Percentiles rank a stretch among this genome's conserved stretches.
These are phyloP conservation scores for Aureobasidium sp. DNA, from an alignment of 2,329 filamentous ascomycete genomes.

Conservation along the genomic window DNA sequence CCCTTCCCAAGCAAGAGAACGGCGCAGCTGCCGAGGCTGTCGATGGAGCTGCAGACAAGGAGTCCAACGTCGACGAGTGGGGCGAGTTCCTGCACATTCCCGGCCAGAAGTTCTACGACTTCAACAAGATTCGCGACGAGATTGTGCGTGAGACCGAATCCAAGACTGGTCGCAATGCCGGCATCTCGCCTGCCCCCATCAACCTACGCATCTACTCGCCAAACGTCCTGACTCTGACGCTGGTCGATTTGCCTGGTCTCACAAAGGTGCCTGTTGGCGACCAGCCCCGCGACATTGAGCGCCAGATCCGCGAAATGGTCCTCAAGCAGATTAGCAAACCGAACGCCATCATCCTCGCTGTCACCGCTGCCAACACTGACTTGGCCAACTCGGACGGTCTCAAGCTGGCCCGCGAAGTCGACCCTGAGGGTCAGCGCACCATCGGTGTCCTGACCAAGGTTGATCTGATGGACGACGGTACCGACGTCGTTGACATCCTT, in stretches of 20 bases:
- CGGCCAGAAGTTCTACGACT: constrained; percentile 95
- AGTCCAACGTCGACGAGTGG: constrained; percentile 92
- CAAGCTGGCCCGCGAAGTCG: constrained; percentile 92
- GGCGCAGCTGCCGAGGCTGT: constrained; percentile 56
- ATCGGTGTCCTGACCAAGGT: constrained; percentile 99
- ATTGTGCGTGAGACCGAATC: constrained; percentile 93
- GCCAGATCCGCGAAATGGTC: constrained; percentile 95
- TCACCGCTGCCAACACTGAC: constrained; percentile 95
- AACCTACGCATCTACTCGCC: constrained; percentile 98
- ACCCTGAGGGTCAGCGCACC: constrained; percentile 92
- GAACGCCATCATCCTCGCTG: constrained; percentile 94
- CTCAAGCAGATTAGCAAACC: constrained; percentile 97
- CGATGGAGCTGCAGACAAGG: constrained; percentile 60
- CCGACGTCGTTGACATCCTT: constrained; percentile 96
- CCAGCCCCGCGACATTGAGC: constrained; percentile 92
- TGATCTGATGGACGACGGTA: constrained; percentile 97
- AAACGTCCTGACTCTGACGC: constrained; percentile 90
- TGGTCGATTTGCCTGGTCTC: constrained; percentile 91
- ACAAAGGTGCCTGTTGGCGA: constrained; percentile 96
- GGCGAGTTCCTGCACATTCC: constrained; percentile 98
- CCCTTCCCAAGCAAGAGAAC: constrained; percentile 55
- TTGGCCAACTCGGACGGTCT: constrained; percentile 96
- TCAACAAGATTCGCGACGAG: constrained; percentile 96
- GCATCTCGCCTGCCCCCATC: constrained; percentile 93
- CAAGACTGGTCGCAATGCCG: constrained; percentile 92